Conservation (phyloP, 2,329 filamentous ascomycete genomes). For the Fusarium burgessii region DNA sequence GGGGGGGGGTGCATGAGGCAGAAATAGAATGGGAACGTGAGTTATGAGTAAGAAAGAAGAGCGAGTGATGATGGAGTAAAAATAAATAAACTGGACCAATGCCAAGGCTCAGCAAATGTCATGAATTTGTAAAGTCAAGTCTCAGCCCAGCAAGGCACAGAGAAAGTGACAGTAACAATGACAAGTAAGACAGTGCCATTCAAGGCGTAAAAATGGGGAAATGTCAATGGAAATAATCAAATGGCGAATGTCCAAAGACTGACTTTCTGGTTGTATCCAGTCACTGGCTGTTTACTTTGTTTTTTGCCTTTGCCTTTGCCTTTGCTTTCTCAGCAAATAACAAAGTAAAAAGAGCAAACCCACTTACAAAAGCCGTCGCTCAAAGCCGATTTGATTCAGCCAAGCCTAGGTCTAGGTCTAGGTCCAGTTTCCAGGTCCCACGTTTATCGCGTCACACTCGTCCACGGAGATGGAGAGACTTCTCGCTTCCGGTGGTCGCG, state of each 20-base stretch:
- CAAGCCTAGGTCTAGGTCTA: neutral
- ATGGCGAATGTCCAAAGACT: slow-evolving; percentile 18
- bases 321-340: slow-evolving; percentile 17
- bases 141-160: slow-evolving; percentile 29
- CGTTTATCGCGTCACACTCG: slow-evolving; percentile 40
- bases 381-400: slow-evolving; percentile 22
- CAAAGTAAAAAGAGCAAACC: neutral
- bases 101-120: slow-evolving; percentile 25
- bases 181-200: neutral
- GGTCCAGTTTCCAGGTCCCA: slow-evolving; percentile 17
- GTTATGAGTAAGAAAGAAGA: slow-evolving; percentile 11
- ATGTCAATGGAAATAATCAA: slow-evolving; percentile 5
- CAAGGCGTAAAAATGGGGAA: neutral
- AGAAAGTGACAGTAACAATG: neutral
- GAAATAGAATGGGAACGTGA: slow-evolving; percentile 31
- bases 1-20: slow-evolving; percentile 31
- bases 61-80: slow-evolving; percentile 27
- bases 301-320: neutral
- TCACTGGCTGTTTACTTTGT: neutral
- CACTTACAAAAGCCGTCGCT: slow-evolving; percentile 26
- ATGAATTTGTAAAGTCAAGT: slow-evolving; percentile 28
- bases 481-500: slow-evolving; percentile 30
- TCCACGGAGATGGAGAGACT: slow-evolving; percentile 39
- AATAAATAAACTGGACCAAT: slow-evolving; percentile 25
- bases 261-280: slow-evolving; percentile 19